phyloP scores from a whole-genome alignment of 345 rosid species.

The Brassica rapa region DNA sequence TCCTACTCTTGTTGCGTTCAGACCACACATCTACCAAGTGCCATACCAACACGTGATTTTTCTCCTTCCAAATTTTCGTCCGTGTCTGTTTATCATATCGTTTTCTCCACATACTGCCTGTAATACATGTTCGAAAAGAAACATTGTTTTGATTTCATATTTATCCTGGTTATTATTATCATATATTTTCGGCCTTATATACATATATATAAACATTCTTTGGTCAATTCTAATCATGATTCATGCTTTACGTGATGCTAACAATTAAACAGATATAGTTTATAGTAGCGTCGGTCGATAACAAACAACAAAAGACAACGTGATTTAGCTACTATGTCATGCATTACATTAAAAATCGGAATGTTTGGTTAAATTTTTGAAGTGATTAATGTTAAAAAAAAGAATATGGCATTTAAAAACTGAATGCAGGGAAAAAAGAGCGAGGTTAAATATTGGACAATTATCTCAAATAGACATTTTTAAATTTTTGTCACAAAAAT shows the following conservation, averaged over 20 bases:
- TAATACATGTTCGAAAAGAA: background rate
- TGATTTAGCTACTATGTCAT: background rate
- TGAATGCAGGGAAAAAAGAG: too few species aligned
- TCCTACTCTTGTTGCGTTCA: conserved; percentile 55
- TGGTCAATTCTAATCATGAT: background rate
- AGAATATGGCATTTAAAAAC: too few species aligned
- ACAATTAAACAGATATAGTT: background rate
- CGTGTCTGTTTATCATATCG: background rate
- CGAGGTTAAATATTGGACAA: too few species aligned
- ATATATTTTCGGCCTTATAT: background rate
- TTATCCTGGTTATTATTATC: background rate
- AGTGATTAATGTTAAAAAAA: background rate
- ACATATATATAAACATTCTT: too few species aligned
- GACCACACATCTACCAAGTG: conserved; percentile 48
- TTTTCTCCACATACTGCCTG: background rate
- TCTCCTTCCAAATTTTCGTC: conserved; percentile 5
- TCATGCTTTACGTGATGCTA: background rate
- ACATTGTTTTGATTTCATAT: background rate
- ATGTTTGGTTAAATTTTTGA: background rate
- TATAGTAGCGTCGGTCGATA: too few species aligned
- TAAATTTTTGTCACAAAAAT: too few species aligned
- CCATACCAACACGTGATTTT: conserved; percentile 45
- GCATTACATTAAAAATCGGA: background rate
- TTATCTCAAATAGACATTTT: too few species aligned
- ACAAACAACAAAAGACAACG: background rate